Percentiles rank a stretch among this genome's conserved stretches.
Evolutionary conservation across 2,329 filamentous ascomycete species (phyloP).

Genomic region (Sphaerulina populicola): DNA sequence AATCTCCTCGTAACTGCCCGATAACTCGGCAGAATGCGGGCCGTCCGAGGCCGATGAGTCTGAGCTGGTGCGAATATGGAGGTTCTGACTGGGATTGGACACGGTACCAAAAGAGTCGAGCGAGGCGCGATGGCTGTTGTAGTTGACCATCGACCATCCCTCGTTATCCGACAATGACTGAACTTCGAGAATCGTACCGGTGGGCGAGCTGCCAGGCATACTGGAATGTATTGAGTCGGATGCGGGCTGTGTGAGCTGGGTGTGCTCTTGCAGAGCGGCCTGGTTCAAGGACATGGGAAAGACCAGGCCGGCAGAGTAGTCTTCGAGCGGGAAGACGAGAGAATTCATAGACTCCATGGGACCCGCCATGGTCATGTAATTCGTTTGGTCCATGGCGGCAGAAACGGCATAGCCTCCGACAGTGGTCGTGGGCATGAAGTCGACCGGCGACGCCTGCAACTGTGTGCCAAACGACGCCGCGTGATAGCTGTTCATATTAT

Average conservation of each 20-base stretch:
- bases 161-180: slow-evolving; percentile 83
- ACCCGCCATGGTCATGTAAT: slow-evolving; percentile 36
- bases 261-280: slow-evolving; percentile 35
- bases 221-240: slow-evolving; percentile 31
- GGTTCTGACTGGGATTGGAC: slow-evolving; percentile 83
- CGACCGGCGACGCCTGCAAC: slow-evolving; percentile 41
- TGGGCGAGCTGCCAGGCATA: slow-evolving; percentile 56
- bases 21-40: slow-evolving; percentile 53
- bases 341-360: slow-evolving; percentile 41
- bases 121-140: slow-evolving; percentile 44
- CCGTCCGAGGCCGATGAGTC: slow-evolving; percentile 68
- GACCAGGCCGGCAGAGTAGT: slow-evolving; percentile 64
- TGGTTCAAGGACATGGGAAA: slow-evolving; percentile 42
- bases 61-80: slow-evolving; percentile 79
- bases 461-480: slow-evolving; percentile 34
- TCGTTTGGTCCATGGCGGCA: slow-evolving; percentile 35
- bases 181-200: slow-evolving; percentile 75
- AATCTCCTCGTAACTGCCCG: slow-evolving; percentile 74
- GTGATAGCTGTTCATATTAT: slow-evolving; percentile 32
- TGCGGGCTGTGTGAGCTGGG: slow-evolving; percentile 28
- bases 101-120: slow-evolving; percentile 63
- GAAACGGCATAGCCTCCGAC: slow-evolving; percentile 35
- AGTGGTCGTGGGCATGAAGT: slow-evolving; percentile 39
- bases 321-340: slow-evolving; percentile 45
- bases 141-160: slow-evolving; percentile 69